Base-by-base conservation (phyloP, 805 yeast species). In the Wickerhamiella spandovensis region DNA sequence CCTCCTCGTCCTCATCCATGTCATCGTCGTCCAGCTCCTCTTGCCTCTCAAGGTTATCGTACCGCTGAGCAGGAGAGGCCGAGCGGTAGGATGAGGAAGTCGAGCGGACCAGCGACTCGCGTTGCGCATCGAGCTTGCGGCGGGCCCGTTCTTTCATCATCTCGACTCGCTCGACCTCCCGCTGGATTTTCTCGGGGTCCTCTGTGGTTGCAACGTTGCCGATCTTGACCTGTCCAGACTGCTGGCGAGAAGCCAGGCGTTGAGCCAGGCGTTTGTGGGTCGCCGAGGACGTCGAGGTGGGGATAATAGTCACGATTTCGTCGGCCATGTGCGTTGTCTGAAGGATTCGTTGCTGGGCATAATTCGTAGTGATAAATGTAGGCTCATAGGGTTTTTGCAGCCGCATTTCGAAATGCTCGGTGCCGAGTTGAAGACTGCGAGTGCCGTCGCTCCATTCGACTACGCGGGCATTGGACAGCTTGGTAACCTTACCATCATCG, bases 381-480 rank as follows among this genome's bases (percentile, higher is more conserved):
- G 88, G 94, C 48, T 76, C 78, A 39, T 79, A 69, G 8, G 82
- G 78, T 51, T 78, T 77, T 42, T 57, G 60, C 10, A 75, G 67
- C 49, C 79, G 71, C 52, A 86, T 79, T 62, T 90, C 97, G 59
- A 89, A 90, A 55, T 82, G 73, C 66, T 92, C 98, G 45, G 75
- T 73, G 30, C 98, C 98, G 38, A 92, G 69, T 61, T 86, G 89
- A 57, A 92, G 70, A 1, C 97, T 88, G 54, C 79, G 68, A 3
- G 86, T 73, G 1, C 98, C 98, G 66, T 92, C 97, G 50, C 84
- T 82, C 98, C 98, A 92, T 64, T 86, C 84, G 35, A 92, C 76
- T 51, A 90, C 79, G 61, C 89, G 86, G 5, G 96, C 81, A 62
- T 92, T 92, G 9, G 95, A 82, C 64, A 88, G 95, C 58, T 84